Evolutionary conservation across 2,329 filamentous ascomycete species (phyloP), one percentile per base, ranked within the genome.

Genomic region (Trichoderma lentiforme): DNA sequence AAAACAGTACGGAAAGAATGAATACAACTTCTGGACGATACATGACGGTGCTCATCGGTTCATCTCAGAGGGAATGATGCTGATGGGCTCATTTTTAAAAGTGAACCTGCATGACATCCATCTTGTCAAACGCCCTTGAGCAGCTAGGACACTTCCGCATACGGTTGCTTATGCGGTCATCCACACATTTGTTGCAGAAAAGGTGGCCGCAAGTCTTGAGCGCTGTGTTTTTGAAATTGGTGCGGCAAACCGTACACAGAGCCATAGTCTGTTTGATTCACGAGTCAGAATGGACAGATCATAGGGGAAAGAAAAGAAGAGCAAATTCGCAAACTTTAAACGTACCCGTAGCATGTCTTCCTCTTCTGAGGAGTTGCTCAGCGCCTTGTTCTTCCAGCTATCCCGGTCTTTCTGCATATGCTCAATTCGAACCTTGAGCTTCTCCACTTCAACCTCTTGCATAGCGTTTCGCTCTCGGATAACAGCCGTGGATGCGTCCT

Each of bases 71-170:
- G 5, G 57, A 60, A 21, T n/a, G 30, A 28, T 53, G 57, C 39
- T 61, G 11, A 21, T 34, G 43, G 62, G 11, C 21, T 62, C 30
- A 21, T 3, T 6, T 21, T 77, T 76, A 84, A 74, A 83, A 82
- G 79, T 92, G 90, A 64, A 90, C 88, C 26, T 87, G 83, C 93
- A 98, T 97, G 73, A 94, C 90, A 80, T 99, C 96, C 82, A 92
- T 92, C 80, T 90, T 92, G 78, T 97, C 95, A 80, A 99, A 99
- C 4, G 93, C 90, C 82, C 92, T 93, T 77, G 92, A 94, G 85
- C 97, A 99, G 76, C 93, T 95, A 3, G 96, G 96, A 79, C 96
- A 99, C 82, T 98, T 98, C 76, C 96, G 89, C 83, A 95, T 95
- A 43, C 96, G 92, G 78, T 96, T 97, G 60, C 90, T 90, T 73